Percentiles rank a stretch among this genome's conserved stretches.
phyloP scores from a whole-genome alignment of 371 early-diverging fungal species.

The Mucor lusitanicus region DNA sequence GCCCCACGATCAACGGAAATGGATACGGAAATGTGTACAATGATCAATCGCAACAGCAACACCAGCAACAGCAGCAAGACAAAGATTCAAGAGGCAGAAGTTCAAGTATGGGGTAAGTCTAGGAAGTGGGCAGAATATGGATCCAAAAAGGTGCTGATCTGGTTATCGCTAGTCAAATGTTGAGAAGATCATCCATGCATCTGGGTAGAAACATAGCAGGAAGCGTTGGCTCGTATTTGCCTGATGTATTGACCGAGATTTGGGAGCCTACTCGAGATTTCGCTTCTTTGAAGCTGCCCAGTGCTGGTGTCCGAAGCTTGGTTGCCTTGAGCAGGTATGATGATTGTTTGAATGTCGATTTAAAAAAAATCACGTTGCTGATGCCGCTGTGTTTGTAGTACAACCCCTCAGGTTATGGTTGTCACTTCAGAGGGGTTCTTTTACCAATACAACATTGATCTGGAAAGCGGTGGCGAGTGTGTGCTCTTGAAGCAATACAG shows the following conservation, averaged over 20 bases:
- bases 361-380: neutral
- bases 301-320: slow-evolving; percentile 78
- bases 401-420: slow-evolving; percentile 85
- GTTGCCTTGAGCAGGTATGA: slow-evolving; percentile 76
- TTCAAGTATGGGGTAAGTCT: slow-evolving; percentile 34
- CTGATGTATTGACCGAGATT: slow-evolving; percentile 86
- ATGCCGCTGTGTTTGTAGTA: slow-evolving; percentile 31
- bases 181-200: slow-evolving; percentile 64
- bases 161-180: slow-evolving; percentile 38
- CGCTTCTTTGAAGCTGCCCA: slow-evolving; percentile 87
- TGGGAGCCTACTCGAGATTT: slow-evolving; percentile 96
- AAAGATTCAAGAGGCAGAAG: slow-evolving; percentile 22
- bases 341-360: neutral
- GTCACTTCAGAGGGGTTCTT: slow-evolving; percentile 91
- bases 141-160: neutral
- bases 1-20: slow-evolving; percentile 4
- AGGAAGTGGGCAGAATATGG: neutral
- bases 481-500: slow-evolving; percentile 75
- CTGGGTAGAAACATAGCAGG: slow-evolving; percentile 68
- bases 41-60: slow-evolving; percentile 9
- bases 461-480: slow-evolving; percentile 92
- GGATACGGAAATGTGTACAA: slow-evolving; percentile 19
- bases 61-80: slow-evolving; percentile 5
- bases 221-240: slow-evolving; percentile 82
- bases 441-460: slow-evolving; percentile 88